phyloP scores from a whole-genome alignment of 2,329 filamentous ascomycete genomes.

The Phyllachora maydis region DNA sequence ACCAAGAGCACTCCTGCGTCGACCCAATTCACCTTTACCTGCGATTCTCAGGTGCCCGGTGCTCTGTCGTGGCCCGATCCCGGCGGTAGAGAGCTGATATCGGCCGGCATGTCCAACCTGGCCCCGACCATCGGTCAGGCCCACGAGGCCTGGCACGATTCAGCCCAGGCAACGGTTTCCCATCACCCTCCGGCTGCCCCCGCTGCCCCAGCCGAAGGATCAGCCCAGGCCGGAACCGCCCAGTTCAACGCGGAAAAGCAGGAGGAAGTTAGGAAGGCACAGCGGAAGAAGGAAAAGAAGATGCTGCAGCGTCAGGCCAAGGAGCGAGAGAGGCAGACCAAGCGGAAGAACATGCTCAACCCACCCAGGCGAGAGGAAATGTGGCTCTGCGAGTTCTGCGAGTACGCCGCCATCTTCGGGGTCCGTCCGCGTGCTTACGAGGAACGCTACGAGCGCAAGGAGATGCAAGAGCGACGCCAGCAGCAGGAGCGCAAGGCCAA shows the following conservation, averaged over 20 bases:
- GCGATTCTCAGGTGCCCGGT: constrained; percentile 71
- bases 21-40: constrained; percentile 91
- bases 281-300: no score
- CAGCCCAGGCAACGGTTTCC: no score
- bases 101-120: no score
- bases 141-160: no score
- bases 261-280: no score
- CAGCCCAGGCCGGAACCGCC: constrained; percentile 56
- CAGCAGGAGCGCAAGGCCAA: constrained; percentile 89
- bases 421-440: constrained; percentile 67
- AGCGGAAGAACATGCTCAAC: constrained; percentile 56
- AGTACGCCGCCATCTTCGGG: constrained; percentile 94
- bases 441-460: constrained; percentile 84
- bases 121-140: no score
- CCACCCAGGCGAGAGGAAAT: constrained; percentile 51
- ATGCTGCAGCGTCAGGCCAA: no score
- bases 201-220: constrained; percentile 37
- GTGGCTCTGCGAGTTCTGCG: constrained; percentile 97
- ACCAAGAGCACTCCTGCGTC: constrained; percentile 46
- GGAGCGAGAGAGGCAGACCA: constrained; percentile 56
- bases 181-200: no score
- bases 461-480: constrained; percentile 64
- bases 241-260: no score
- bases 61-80: constrained; percentile 47
- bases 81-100: no score